phyloP scores from a whole-genome alignment of 306 rosid genomes.

The Castanea mollissima region DNA sequence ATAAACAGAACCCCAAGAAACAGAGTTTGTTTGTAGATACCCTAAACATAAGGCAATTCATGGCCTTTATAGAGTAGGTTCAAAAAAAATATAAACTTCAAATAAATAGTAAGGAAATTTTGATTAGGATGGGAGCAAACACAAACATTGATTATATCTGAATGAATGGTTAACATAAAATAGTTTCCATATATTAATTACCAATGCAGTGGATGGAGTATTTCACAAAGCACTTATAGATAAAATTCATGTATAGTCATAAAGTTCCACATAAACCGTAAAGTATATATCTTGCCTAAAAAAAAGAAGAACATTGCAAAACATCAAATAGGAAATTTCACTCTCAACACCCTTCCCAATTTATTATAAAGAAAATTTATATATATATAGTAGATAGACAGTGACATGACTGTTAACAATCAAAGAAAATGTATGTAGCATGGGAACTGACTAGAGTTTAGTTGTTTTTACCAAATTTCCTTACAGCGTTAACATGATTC shows the following conservation, averaged over 20 bases:
- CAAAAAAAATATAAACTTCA: no score
- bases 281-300: not conserved
- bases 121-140: no score
- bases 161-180: no score
- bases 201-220: not conserved
- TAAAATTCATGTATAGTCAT: not conserved
- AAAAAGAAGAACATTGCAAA: not conserved
- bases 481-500: slow-evolving; percentile 41
- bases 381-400: not conserved
- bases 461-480: slow-evolving; percentile 31
- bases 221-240: not conserved
- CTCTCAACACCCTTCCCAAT: not conserved
- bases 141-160: no score
- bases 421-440: slow-evolving; percentile 1
- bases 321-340: not conserved
- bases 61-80: no score
- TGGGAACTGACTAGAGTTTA: slow-evolving; percentile 8
- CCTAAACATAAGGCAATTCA: no score
- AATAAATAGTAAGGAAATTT: no score
- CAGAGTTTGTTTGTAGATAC: no score
- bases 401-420: not conserved
- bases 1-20: no score
- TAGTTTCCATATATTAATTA: not conserved
- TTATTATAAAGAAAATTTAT: not conserved
- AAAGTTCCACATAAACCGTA: not conserved